A percentile compares a stretch with the other conserved stretches of the same genome.
Conservation (phyloP, 2,329 filamentous ascomycete genomes). For the Calonectria pseudoreteaudii region DNA sequence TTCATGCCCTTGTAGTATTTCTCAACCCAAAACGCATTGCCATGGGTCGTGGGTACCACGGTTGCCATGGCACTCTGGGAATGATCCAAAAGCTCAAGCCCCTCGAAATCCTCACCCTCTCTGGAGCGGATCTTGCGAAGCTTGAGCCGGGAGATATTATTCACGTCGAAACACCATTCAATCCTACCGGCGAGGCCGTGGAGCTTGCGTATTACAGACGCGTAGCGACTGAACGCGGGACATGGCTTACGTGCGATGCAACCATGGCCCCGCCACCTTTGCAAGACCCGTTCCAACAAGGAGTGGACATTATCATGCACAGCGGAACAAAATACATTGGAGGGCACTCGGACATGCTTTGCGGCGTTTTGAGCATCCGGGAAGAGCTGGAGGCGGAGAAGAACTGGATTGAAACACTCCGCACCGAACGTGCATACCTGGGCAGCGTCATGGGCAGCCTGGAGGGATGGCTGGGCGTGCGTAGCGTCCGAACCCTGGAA, state of each 20-base stretch:
- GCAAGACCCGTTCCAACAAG: constrained; percentile 83
- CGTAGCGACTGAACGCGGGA: constrained; percentile 77
- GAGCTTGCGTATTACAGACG: constrained; percentile 57
- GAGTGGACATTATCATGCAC: constrained; percentile 90
- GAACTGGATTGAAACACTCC: constrained; percentile 69
- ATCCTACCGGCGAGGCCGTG: background rate
- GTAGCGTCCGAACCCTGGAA: constrained; percentile 84
- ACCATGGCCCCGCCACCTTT: constrained; percentile 92
- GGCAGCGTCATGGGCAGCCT: constrained; percentile 87
- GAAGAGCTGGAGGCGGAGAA: constrained; percentile 51
- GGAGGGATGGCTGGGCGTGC: constrained; percentile 84
- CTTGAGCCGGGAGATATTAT: constrained; percentile 53
- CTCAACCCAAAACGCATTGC: constrained; percentile 86
- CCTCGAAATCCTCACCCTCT: background rate
- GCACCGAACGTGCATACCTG: constrained; percentile 76
- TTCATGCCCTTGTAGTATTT: constrained; percentile 87
- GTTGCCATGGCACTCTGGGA: background rate
- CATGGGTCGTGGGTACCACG: constrained; percentile 87
- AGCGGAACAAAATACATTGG: constrained; percentile 93
- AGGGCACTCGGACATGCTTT: constrained; percentile 91
- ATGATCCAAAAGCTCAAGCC: background rate
- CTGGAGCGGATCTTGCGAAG: constrained; percentile 45
- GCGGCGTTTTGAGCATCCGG: constrained; percentile 79
- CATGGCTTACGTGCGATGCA: constrained; percentile 82
- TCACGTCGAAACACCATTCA: constrained; percentile 10